Base-by-base conservation (phyloP, 495 filamentous ascomycete genomes). In the Podospora pseudopauciseta region DNA sequence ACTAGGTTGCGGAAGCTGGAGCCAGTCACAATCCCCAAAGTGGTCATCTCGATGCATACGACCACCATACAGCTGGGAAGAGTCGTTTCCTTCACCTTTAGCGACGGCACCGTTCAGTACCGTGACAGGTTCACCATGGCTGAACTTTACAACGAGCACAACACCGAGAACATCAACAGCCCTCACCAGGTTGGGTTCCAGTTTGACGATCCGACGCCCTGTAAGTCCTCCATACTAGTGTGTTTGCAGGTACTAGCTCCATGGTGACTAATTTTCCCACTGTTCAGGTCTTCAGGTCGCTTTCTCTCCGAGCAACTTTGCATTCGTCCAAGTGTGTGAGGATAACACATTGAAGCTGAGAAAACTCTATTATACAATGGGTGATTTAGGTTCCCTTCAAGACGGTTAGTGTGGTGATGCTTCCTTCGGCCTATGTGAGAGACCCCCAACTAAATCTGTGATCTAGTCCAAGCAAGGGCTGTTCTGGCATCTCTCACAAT, bases 91-190 rank as follows among this genome's bases (percentile, higher is more conserved):
- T 79, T 96, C 64, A 83, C 83, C 13, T 89, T 89, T 64, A 90
- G 89, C 70, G 92, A 95, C 71, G 91, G 92, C 18, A 89, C 89
- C 0, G 81, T 94, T 30, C 85, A 92, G 63, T 92, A 93, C 75
- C 88, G 92, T 60, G 89, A 95, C 67, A 85, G 91, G 13, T 80
- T 82, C 64, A 90, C 87, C 4, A 87, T 95, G 87, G 77, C 83
- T 1, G 78, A 86, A 53, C 82, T 93, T 1, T 87, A 83, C 67
- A 82, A 85, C 13, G 82, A 90, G 65, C 81, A 82, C n/a, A 87
- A 89, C 72, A 67, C 84, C 13, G 85, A 86, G 60, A 86, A 81
- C 26, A 88, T 95, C 58, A 88, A 83, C 54, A 89, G 86, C 71
- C 79, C 92, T 9, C 80, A 86, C 16, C 91, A 94, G 75, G 86